phyloP scores from a whole-genome alignment of 306 rosid genomes.

The Begonia peltatifolia region DNA sequence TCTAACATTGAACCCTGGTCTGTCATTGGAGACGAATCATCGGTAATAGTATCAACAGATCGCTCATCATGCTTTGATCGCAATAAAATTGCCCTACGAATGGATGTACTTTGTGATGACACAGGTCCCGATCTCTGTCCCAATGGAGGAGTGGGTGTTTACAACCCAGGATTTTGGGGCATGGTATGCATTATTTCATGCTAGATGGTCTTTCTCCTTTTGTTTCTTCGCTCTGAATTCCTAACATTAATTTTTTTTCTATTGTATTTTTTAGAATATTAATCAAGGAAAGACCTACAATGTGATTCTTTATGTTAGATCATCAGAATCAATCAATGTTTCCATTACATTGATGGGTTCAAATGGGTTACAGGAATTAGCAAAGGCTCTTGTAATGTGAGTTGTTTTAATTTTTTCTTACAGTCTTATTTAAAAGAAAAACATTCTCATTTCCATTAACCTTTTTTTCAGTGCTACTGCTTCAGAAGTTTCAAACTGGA shows the following conservation, averaged over 20 bases:
- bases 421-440: background rate
- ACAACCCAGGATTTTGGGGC: conserved; percentile 89
- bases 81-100: conserved; percentile 66
- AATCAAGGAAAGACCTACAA: conserved; percentile 64
- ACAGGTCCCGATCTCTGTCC: conserved; percentile 49
- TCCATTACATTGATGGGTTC: conserved; percentile 40
- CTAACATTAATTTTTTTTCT: background rate
- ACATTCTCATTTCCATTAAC: background rate
- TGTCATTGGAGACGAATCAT: conserved; percentile 53
- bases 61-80: conserved; percentile 66
- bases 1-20: conserved; percentile 88
- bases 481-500: conserved; percentile 39
- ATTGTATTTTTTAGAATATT: conserved; percentile 46
- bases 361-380: conserved; percentile 33
- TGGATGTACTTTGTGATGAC: conserved; percentile 71
- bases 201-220: no score
- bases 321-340: conserved; percentile 43
- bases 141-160: conserved; percentile 57
- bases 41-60: conserved; percentile 50
- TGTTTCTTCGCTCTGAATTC: no score
- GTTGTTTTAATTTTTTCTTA: conserved; percentile 1
- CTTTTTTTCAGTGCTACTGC: conserved; percentile 44
- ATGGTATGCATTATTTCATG: conserved; percentile 30
- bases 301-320: conserved; percentile 49
- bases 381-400: conserved; percentile 49